Evolutionary conservation across 305 asterid genomes (phyloP), one percentile per base, ranked within the genome.

Genomic region (Solanum hybrid): DNA sequence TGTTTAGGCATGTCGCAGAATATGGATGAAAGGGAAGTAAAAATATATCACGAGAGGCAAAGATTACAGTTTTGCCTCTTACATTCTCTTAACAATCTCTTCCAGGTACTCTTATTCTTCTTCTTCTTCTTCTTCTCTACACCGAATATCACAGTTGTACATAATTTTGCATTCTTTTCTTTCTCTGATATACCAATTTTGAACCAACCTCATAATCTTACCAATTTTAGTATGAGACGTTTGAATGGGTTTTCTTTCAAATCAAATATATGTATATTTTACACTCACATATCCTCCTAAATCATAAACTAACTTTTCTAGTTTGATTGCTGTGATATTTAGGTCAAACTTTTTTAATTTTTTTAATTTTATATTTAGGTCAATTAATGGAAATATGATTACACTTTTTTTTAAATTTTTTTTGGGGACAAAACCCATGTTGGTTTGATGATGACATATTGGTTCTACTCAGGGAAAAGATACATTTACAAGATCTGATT

Each of bases 71-170:
- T 95, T 85, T 97, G 99, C 93, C 94, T 96, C 89, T 88, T 96
- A 80, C 99, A 97, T 90, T 89, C 98, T 91, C 98, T 97, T 93
- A 97, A 97, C 93, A 97, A 96, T 92, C 95, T 97, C 89, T 95
- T 95, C 93, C 99, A 97, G 98, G 99, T 97, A 88, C 90, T 56
- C 19, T 86, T 45, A 17, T 77, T 84, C 34, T 37, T 26, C 29
- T 60, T 35, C 34, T 37, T 26, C 29, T 60, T 34, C 71, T 78
- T n/a, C 35, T 32, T 37, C 72, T 27, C 9, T 22, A 22, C 6
- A 24, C 37, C 31, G 4, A 71, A 35, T 8, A 15, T 71, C 32
- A 15, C 31, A 69, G 51, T 42, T 42, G 60, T 42, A 27, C 12
- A 32, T 37, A 32, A 31, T 29, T 75, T 34, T 36, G 10, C 40